phyloP scores from a whole-genome alignment of 306 rosid species.

The Lathyrus oleraceus region DNA sequence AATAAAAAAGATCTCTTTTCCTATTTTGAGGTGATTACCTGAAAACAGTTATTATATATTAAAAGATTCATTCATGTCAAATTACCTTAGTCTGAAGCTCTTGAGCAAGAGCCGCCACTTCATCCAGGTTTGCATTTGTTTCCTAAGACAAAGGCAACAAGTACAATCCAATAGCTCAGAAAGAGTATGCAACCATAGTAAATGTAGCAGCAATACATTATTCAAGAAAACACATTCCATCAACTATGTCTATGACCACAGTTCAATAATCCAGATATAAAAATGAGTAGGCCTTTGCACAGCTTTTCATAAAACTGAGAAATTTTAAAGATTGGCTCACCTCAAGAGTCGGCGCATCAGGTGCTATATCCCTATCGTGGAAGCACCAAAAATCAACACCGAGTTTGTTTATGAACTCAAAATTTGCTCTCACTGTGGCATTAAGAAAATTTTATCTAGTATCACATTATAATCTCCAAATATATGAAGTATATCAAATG shows the following conservation, averaged over 20 bases:
- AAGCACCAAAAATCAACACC: conserved; percentile 93
- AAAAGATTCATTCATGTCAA: conserved; percentile 18
- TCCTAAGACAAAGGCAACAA: conserved; percentile 53
- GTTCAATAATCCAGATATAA: conserved; percentile 26
- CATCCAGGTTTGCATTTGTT: conserved; percentile 90
- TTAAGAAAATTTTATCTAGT: conserved; percentile 16
- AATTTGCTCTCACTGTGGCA: conserved; percentile 83
- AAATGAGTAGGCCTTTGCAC: too few species aligned
- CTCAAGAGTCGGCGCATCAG: conserved; percentile 75
- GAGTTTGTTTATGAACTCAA: conserved; percentile 84
- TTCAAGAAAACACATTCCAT: neutral
- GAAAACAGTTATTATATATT: neutral
- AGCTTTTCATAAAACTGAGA: too few species aligned
- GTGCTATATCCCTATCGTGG: conserved; percentile 94
- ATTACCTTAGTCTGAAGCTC: conserved; percentile 87
- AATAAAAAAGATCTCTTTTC: neutral
- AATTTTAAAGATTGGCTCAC: conserved; percentile 39
- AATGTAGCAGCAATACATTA: conserved; percentile 15
- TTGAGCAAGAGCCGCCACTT: conserved; percentile 81
- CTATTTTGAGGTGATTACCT: neutral
- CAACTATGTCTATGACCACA: conserved; percentile 15
- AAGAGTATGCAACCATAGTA: neutral
- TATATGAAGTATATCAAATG: conserved; percentile 12
- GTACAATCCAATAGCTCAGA: conserved; percentile 29
- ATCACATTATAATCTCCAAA: neutral